Conservation (phyloP, 164 flowering plant species). For the Euptelea pleiosperma region DNA sequence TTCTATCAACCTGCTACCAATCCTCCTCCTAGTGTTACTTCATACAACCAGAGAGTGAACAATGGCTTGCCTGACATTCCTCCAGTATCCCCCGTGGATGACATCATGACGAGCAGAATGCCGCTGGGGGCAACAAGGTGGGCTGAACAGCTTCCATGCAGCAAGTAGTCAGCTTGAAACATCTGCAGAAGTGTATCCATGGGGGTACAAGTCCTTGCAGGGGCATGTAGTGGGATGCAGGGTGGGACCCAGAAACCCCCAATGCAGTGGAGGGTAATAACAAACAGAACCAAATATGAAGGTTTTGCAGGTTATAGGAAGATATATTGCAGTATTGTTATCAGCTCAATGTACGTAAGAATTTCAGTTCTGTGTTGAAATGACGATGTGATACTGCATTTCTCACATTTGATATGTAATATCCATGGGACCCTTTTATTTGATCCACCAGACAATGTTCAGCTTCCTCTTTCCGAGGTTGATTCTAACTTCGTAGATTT, state of each 20-base stretch:
- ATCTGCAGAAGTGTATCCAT: slow-evolving; percentile 79
- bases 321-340: background rate
- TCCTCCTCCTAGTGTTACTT: no score
- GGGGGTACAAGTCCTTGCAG: slow-evolving; percentile 34
- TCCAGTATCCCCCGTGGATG: slow-evolving; percentile 28
- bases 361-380: slow-evolving; percentile 4
- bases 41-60: slow-evolving; percentile 34
- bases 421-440: no score
- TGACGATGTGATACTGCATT: no score
- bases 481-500: no score
- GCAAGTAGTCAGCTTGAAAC: slow-evolving; percentile 90
- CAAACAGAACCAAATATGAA: slow-evolving; percentile 20
- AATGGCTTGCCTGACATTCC: slow-evolving; percentile 38
- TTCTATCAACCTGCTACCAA: slow-evolving; percentile 39
- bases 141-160: slow-evolving; percentile 71
- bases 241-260: slow-evolving; percentile 29
- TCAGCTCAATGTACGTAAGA: background rate
- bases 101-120: slow-evolving; percentile 33
- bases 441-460: no score
- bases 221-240: slow-evolving; percentile 37
- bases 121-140: slow-evolving; percentile 36
- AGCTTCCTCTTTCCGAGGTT: no score
- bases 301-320: background rate
- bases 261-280: slow-evolving; percentile 7
- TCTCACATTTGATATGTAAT: no score